Base-by-base conservation (phyloP, 345 rosid species). In the Eutrema heterophyllum region DNA sequence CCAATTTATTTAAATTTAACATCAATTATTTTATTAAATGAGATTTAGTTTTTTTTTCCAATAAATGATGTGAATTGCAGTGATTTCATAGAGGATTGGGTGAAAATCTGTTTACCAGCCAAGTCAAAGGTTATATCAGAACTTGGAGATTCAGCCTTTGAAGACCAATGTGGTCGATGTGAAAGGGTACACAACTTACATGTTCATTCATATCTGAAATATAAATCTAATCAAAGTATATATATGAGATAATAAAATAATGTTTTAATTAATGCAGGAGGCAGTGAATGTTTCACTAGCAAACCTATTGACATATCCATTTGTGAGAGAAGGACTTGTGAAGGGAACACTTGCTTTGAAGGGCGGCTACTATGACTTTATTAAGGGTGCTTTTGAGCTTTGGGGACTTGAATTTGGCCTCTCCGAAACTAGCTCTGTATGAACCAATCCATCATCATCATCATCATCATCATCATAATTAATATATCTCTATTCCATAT, bases 31-130 rank as follows among this genome's bases (percentile, higher is more conserved):
- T 10, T 52, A 9, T 9, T 3, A 45, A 38, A 55, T 4, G n/a
- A 46, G 29, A 67, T 33, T 14, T 49, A 29, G 41, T 9, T 38
- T 9, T 21, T 24, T 14, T 13, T 18, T 2, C 2, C 10, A 21
- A 29, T 14, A 13, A 40, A 63, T 27, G 4, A n/a, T 44, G 62
- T 41, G 10, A 68, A 58, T 48, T 64, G 78, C 88, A 94, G 98
- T 62, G 97, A 94, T 61, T 94, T 94, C 85, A 94, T 94, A 8
- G 97, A 94, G 81, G 97, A 94, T 27, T 94, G 98, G 98, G 98
- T 91, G 29, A 88, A 87, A 72, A 76, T 89, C 56, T 71, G 90
- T 48, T 30, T 87, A 44, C 92, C 96, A 7, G 98, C 98, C 64
- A 94, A 83, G 85, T 9, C 77, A 29, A 91, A 89, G 84, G 92